Evolutionary conservation across 345 rosid species (phyloP).

Genomic region (Triadica sebifera): DNA sequence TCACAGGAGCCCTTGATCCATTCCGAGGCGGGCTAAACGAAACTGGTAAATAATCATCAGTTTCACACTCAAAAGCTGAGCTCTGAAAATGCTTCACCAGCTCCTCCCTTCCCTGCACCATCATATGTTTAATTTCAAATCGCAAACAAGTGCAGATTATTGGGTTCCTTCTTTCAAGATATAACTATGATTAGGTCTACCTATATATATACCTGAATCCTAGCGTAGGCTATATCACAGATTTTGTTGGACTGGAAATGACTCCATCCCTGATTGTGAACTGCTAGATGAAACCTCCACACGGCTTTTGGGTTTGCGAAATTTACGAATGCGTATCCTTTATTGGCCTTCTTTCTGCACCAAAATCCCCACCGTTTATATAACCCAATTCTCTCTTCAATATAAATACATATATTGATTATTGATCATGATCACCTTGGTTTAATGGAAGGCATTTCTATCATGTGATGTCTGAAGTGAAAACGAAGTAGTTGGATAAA

Average conservation of each 20-base stretch:
- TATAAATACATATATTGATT: too few relatives aligned
- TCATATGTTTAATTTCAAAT: not conserved
- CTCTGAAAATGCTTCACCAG: constrained; percentile 42
- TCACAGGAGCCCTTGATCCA: constrained; percentile 35
- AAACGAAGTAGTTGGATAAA: too few relatives aligned
- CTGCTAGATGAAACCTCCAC: constrained; percentile 40
- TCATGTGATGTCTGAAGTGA: too few relatives aligned
- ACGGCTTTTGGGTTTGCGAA: constrained; percentile 58
- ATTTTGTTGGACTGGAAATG: constrained; percentile 47
- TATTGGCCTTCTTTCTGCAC: constrained; percentile 50
- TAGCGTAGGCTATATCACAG: constrained; percentile 51
- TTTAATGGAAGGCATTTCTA: too few relatives aligned
- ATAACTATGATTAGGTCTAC: not conserved
- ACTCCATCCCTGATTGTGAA: constrained; percentile 45
- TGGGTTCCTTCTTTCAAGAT: not conserved
- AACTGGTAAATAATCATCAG: constrained; percentile 46
- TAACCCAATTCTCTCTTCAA: too few relatives aligned
- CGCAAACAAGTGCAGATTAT: too few relatives aligned
- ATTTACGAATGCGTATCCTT: constrained; percentile 83
- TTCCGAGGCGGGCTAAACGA: constrained; percentile 46
- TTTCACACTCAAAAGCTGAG: constrained; percentile 38
- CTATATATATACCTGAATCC: constrained; percentile 48
- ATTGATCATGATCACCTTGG: too few relatives aligned
- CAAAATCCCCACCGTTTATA: too few relatives aligned
- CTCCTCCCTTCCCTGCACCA: constrained; percentile 45